Conservation (phyloP, 495 filamentous ascomycete genomes). For the Letharia lupina region DNA sequence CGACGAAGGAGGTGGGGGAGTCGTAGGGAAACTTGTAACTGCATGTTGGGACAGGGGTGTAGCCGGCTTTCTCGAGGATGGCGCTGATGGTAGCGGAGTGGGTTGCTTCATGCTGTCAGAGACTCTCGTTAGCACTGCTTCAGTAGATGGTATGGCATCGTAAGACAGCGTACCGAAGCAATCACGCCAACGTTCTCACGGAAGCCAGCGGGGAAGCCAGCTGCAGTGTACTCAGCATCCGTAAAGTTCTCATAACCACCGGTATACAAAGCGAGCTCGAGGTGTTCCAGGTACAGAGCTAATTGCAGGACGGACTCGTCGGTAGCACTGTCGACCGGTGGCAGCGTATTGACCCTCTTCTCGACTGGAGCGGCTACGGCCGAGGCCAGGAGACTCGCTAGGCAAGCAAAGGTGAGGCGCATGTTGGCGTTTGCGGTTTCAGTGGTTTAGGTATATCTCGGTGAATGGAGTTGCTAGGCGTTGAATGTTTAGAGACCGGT, state of each 20-base stretch:
- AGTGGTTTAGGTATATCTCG: background rate
- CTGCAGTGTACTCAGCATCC: conserved; percentile 24
- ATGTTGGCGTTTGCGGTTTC: conserved; percentile 5
- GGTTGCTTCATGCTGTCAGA: conserved; percentile 23
- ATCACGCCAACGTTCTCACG: conserved; percentile 29
- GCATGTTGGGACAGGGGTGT: conserved; percentile 39
- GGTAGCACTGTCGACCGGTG: conserved; percentile 20
- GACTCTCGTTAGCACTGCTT: background rate
- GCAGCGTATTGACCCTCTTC: conserved; percentile 22
- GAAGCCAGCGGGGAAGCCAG: conserved; percentile 28
- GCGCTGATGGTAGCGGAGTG: conserved; percentile 24
- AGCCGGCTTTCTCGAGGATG: conserved; percentile 32
- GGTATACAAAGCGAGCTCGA: conserved; percentile 26
- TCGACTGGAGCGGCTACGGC: conserved; percentile 20
- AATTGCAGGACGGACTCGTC: conserved; percentile 25
- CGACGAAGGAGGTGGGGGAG: conserved; percentile 37
- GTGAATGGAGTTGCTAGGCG: background rate
- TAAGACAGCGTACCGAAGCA: conserved; percentile 16
- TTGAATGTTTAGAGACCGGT: background rate
- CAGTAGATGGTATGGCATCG: background rate
- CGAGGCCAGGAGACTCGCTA: conserved; percentile 12
- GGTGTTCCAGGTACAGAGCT: conserved; percentile 28
- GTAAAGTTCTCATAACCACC: conserved; percentile 26
- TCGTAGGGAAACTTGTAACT: conserved; percentile 44
- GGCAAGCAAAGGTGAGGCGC: conserved; percentile 15